These are phyloP conservation scores for Arabis hirsuta DNA, from an alignment of 345 rosid species.

Conservation along the genomic window DNA sequence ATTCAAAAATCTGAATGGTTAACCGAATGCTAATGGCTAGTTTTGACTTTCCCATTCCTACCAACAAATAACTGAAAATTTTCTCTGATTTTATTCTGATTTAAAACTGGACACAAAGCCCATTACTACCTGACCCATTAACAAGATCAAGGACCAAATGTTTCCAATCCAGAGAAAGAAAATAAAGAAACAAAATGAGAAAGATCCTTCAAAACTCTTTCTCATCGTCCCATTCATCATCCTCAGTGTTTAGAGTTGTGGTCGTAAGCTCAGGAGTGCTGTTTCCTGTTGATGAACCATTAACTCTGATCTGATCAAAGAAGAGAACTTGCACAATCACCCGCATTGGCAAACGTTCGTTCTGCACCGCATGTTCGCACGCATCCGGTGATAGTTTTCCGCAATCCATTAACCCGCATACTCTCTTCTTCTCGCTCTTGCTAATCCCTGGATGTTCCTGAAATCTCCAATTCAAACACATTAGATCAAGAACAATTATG, in stretches of 20 bases:
- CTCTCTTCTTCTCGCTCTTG: constrained; percentile 72
- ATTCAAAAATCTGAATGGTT: too few relatives aligned
- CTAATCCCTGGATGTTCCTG: constrained; percentile 64
- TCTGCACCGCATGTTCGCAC: constrained; percentile 79
- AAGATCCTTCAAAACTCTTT: constrained; percentile 48
- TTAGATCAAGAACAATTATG: neutral
- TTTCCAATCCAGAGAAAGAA: constrained; percentile 38
- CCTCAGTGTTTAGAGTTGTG: constrained; percentile 62
- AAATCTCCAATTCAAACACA: neutral
- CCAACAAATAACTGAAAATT: neutral
- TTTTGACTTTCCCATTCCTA: too few relatives aligned
- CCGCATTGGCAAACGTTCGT: constrained; percentile 80
- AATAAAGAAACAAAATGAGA: constrained; percentile 19
- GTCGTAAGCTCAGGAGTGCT: constrained; percentile 44
- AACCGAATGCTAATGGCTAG: too few relatives aligned
- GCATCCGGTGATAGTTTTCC: constrained; percentile 75
- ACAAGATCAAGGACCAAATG: constrained; percentile 43
- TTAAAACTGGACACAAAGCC: constrained; percentile 2
- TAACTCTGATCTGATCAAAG: constrained; percentile 70
- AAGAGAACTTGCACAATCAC: constrained; percentile 90
- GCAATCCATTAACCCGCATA: constrained; percentile 80
- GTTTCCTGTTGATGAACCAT: constrained; percentile 67
- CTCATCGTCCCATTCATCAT: constrained; percentile 77
- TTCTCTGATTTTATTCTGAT: neutral
- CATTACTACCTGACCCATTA: constrained; percentile 17